Base-by-base conservation (phyloP, 768 basidiomycete species). In the Suillus subalutaceus region DNA sequence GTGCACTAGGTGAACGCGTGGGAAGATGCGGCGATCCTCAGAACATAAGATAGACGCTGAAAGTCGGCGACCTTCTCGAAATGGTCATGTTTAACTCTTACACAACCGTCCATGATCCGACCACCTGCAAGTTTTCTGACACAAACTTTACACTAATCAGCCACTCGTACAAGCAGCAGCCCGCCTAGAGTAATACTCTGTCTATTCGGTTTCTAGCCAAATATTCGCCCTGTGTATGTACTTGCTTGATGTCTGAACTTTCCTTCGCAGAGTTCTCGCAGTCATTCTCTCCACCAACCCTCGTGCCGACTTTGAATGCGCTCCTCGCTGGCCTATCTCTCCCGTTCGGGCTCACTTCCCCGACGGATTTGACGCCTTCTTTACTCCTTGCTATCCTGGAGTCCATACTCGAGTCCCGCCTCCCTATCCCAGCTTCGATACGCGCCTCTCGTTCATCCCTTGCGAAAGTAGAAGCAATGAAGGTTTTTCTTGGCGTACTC, bases 401-500 rank as follows among this genome's bases (percentile, higher is more conserved):
- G 68, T 85, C 83, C 1, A 76, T 92, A 52, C 79, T 91, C 44
- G 73, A 77, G 26, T 72, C 78, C 7, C 85, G 87, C 32, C 84
- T 93, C 10, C 85, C 87, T 3, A 79, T 87, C 16, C 53, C 72
- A 23, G 40, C 70, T 8, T 58, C 74, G 23, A 72, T 79, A 32
- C 78, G 83, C 67, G 69, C 79, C 63, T 78, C 81, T 44, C 75
- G 80, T 71, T 78, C 75, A 62, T 52, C 66, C 65, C 64, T 68
- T 1, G 79, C 81, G 9, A 87, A 87, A 69, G 74, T 90, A 1
- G 85, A 89, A 57, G 85, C 85, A 40, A 88, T 90, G 82, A 91
- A 93, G 70, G 80, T 93, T 4, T 90, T 94, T 64, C 81, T 93
- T 8, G 91, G 91, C 1, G 85, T 92, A 7, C 80, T 93, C 7